Conservation (phyloP, 805 yeast species). For the Ogataea paraovalis region DNA sequence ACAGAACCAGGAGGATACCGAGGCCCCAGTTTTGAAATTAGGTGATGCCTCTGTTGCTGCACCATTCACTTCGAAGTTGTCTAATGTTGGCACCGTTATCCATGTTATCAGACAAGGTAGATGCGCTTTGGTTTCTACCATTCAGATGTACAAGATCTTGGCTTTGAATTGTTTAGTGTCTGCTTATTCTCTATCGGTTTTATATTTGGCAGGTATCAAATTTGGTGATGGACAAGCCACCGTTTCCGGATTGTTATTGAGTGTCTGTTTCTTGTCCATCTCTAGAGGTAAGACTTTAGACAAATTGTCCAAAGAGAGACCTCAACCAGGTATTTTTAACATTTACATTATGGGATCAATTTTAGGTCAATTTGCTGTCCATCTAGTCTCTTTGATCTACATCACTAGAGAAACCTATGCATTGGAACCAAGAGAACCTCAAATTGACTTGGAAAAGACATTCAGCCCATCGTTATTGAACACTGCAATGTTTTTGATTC, state of each 20-base stretch:
- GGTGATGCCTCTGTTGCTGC: conserved; percentile 99
- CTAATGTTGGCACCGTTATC: conserved; percentile 89
- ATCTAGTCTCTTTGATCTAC: conserved; percentile 75
- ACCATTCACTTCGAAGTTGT: conserved; percentile 92
- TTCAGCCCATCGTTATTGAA: conserved; percentile 88
- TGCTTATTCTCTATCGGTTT: conserved; percentile 91
- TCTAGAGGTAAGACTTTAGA: conserved; percentile 91
- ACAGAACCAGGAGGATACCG: conserved; percentile 45
- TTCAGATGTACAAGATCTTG: conserved; percentile 97
- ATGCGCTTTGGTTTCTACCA: conserved; percentile 94
- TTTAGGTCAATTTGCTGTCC: conserved; percentile 93
- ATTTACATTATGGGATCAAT: conserved; percentile 96
- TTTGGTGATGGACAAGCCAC: conserved; percentile 99
- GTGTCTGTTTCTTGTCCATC: conserved; percentile 92
- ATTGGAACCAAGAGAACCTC: conserved; percentile 89
- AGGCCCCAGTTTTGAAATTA: conserved; percentile 87
- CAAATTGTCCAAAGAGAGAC: conserved; percentile 87
- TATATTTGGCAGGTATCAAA: conserved; percentile 95
- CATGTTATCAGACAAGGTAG: conserved; percentile 96
- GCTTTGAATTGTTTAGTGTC: conserved; percentile 96
- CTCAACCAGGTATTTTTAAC: conserved; percentile 96
- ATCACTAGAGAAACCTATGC: conserved; percentile 79
- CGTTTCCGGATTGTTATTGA: conserved; percentile 84
- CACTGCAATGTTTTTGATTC: conserved; percentile 93
- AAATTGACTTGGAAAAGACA: conserved; percentile 82